Base-by-base conservation (phyloP, 768 basidiomycete species). In the Trametes sanguinea region DNA sequence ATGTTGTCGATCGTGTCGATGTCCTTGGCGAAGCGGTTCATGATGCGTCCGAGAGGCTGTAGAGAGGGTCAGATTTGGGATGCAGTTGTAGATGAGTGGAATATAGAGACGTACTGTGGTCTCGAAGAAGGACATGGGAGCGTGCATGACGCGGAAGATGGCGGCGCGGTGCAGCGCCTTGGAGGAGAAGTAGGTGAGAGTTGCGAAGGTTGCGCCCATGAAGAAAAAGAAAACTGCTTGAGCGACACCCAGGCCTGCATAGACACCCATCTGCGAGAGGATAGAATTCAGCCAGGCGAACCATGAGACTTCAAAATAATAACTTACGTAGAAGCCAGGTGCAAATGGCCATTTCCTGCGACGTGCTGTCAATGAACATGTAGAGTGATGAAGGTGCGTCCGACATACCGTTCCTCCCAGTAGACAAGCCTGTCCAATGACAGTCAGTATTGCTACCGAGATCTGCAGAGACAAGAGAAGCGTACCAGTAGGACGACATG, bases 41-140 rank as follows among this genome's bases (percentile, higher is more conserved):
- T 89, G 64, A 97, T 91, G 10, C 92, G 85, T 14, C 94, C 94
- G 22, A 92, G 80, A 6, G 91, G 92, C 81, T 64, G 17, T 9
- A 32, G 30, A 14, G 46, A 63, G 9, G 6, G 39, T 43, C 42
- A 43, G 37, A 6, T 13, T 39, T 39, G 7, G 37, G 6, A 37
- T 37, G 10, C 35, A 37, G 35, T 37, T 10, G 35, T n/a, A n/a
- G n/a, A n/a, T n/a, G n/a, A n/a, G 10, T 37, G 10, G 6, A 37
- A 10, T n/a, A 17, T 5, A 32, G 22, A 22, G 45, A 68, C 78
- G 67, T 68, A 87, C 86, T 5, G 90, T 92, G 1, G 88, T 94
- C 70, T 95, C 94, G 70, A 94, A 95, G 77, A 94, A 95, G 6
- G 85, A 86, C 88, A 92, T 94, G 0, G 93, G 93, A 0, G 92